phyloP scores from a whole-genome alignment of 2,329 filamentous ascomycete genomes.

The Nannizziopsis arthrosporioides region DNA sequence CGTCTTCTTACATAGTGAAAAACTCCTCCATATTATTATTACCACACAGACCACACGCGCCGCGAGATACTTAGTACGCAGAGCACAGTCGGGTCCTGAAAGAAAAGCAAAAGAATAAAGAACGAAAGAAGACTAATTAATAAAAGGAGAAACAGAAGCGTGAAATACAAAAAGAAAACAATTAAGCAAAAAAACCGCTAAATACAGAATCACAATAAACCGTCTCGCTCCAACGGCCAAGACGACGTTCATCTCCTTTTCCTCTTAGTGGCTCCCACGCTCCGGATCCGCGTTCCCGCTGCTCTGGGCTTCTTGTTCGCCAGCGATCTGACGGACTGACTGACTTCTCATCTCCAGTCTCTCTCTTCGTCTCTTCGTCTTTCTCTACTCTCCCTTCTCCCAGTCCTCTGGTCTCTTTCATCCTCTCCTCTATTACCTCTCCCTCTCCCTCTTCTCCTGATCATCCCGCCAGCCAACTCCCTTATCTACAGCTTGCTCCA shows the following conservation, averaged over 20 bases:
- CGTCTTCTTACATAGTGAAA: too few species aligned
- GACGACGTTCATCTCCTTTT: slow-evolving; percentile 15
- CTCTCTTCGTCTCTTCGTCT: slow-evolving; percentile 20
- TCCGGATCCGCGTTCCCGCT: slow-evolving; percentile 29
- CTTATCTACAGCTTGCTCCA: background rate
- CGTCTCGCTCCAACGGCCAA: background rate
- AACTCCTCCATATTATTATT: too few species aligned
- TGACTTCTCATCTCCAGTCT: slow-evolving; percentile 20
- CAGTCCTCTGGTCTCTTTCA: slow-evolving; percentile 12
- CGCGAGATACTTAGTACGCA: too few species aligned
- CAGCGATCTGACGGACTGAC: slow-evolving; percentile 8
- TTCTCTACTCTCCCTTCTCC: slow-evolving; percentile 11
- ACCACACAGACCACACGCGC: too few species aligned
- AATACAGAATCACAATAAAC: background rate
- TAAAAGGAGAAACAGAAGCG: too few species aligned
- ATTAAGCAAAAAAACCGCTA: background rate
- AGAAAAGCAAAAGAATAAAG: too few species aligned
- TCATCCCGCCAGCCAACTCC: background rate
- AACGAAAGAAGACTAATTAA: too few species aligned
- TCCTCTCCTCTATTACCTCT: slow-evolving; percentile 7
- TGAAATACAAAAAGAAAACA: background rate
- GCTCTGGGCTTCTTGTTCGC: slow-evolving; percentile 21
- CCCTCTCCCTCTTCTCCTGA: slow-evolving; percentile 1
- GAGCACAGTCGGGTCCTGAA: too few species aligned
- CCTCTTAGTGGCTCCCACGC: slow-evolving; percentile 23